Conservation (phyloP, 805 yeast species). For the Cyberlindnera maritima region DNA sequence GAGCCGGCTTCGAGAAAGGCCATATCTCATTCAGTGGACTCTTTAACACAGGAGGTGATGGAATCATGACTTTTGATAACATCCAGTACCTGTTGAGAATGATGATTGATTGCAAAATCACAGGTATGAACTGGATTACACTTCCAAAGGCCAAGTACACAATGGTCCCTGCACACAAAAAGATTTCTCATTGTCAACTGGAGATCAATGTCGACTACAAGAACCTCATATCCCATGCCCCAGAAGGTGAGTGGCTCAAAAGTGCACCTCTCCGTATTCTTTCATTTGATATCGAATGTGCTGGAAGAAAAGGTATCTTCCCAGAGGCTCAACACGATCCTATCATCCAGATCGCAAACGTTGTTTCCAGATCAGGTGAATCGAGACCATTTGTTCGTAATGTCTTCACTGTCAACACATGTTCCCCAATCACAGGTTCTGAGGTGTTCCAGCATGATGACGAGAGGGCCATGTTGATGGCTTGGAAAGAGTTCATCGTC, state of each 20-base stretch:
- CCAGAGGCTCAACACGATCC: slow-evolving; percentile 95
- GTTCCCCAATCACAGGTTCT: slow-evolving; percentile 92
- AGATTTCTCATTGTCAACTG: slow-evolving; percentile 77
- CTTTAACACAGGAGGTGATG: slow-evolving; percentile 53
- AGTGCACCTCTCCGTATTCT: slow-evolving; percentile 92
- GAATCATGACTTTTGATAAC: slow-evolving; percentile 78
- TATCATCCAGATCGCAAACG: slow-evolving; percentile 96
- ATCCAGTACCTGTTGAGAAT: slow-evolving; percentile 80
- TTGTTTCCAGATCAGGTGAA: slow-evolving; percentile 81
- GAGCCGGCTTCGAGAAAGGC: slow-evolving; percentile 84
- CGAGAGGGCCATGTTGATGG: slow-evolving; percentile 79
- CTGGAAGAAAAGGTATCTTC: slow-evolving; percentile 94
- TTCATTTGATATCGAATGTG: slow-evolving; percentile 97
- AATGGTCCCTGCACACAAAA: slow-evolving; percentile 37
- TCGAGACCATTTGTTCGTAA: slow-evolving; percentile 87
- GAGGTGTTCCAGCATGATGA: slow-evolving; percentile 72
- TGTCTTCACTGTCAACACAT: slow-evolving; percentile 89
- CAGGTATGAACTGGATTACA: slow-evolving; percentile 97
- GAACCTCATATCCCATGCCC: slow-evolving; percentile 72
- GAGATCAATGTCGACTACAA: slow-evolving; percentile 71
- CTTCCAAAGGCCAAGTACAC: slow-evolving; percentile 72
- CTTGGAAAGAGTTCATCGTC: slow-evolving; percentile 84
- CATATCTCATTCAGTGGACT: slow-evolving; percentile 62
- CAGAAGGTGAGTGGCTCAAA: slow-evolving; percentile 92
- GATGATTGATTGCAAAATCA: slow-evolving; percentile 89